Conservation (phyloP, 2,329 filamentous ascomycete genomes). For the Gyromitra esculenta region DNA sequence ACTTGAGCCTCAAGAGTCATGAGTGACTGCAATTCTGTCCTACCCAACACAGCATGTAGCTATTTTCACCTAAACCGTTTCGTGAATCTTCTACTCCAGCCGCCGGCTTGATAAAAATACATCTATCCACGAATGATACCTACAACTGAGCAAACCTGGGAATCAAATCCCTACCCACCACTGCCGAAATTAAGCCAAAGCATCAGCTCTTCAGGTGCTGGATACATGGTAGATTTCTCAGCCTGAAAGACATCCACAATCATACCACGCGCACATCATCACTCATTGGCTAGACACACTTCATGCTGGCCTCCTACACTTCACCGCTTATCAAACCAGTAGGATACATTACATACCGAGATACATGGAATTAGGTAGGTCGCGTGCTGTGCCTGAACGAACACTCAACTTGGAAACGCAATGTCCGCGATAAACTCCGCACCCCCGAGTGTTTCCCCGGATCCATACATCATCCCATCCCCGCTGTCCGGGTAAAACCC, state of each 20-base stretch:
- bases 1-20: conserved; percentile 37
- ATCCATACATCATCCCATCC: background rate
- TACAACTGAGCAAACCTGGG: background rate
- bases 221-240: conserved; percentile 23
- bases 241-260: conserved; percentile 40
- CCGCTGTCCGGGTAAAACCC: conserved; percentile 35
- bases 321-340: background rate
- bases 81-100: background rate
- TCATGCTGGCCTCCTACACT: conserved; percentile 7
- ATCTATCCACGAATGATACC: background rate
- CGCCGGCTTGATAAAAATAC: conserved; percentile 17
- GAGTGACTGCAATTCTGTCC: conserved; percentile 18
- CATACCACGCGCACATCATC: conserved; percentile 34
- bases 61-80: conserved; percentile 1
- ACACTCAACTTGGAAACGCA: background rate
- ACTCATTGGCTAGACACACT: background rate
- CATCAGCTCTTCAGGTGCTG: conserved; percentile 3
- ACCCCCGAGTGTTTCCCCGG: background rate
- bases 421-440: background rate
- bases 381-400: conserved; percentile 31
- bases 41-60: conserved; percentile 9
- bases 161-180: background rate
- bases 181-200: conserved; percentile 19
- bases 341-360: background rate
- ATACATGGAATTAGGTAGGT: background rate